Evolutionary conservation across 805 yeast species (phyloP).

Genomic region (Ascoidea asiatica): DNA sequence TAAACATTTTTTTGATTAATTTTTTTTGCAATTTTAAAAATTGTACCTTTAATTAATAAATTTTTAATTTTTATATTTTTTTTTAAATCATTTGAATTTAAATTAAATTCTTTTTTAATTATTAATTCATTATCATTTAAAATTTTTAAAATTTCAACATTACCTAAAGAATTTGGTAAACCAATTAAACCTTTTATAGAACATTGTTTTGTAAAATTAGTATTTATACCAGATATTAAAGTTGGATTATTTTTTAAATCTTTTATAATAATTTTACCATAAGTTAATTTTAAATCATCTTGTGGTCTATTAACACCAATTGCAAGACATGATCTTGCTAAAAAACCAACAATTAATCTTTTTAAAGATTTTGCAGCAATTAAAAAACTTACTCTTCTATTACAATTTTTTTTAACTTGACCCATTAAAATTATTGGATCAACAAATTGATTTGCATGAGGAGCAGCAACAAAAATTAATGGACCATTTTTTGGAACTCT

Average conservation of each 20-base stretch:
- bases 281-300: slow-evolving; percentile 59
- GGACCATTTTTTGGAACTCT: slow-evolving; percentile 62
- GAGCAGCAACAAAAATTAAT: slow-evolving; percentile 87
- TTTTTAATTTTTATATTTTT: slow-evolving; percentile 21
- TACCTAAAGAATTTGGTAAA: slow-evolving; percentile 67
- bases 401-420: slow-evolving; percentile 44
- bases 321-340: slow-evolving; percentile 59
- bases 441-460: slow-evolving; percentile 88
- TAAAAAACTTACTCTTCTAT: slow-evolving; percentile 63
- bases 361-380: slow-evolving; percentile 74
- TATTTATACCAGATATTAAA: slow-evolving; percentile 41
- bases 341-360: slow-evolving; percentile 54
- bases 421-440: slow-evolving; percentile 55
- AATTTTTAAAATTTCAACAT: slow-evolving; percentile 54
- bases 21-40: slow-evolving; percentile 63
- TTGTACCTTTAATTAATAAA: slow-evolving; percentile 35
- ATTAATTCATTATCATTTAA: slow-evolving; percentile 58
- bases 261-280: slow-evolving; percentile 51
- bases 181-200: slow-evolving; percentile 55
- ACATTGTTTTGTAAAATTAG: slow-evolving; percentile 43
- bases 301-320: slow-evolving; percentile 90
- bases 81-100: slow-evolving; percentile 26
- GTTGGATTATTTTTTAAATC: slow-evolving; percentile 32
- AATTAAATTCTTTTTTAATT: slow-evolving; percentile 53
- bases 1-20: slow-evolving; percentile 82